Conservation (phyloP, 306 rosid species). For the Bauhinia variegata region DNA sequence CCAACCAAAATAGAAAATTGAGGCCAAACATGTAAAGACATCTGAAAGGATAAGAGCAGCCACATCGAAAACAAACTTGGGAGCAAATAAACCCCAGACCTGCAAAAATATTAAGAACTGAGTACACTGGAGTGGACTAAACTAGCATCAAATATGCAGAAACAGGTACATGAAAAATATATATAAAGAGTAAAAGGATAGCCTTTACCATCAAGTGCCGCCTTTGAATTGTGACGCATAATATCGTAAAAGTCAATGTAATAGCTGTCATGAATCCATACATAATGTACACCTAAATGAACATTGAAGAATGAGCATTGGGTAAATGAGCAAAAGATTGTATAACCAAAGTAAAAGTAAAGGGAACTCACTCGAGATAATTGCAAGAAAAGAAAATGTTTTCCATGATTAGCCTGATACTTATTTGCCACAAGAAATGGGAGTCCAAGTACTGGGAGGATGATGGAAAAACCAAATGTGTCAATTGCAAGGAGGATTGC, state of each 20-base stretch:
- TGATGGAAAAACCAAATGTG: constrained; percentile 87
- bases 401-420: constrained; percentile 44
- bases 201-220: constrained; percentile 90
- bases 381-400: constrained; percentile 45
- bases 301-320: constrained; percentile 23
- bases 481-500: constrained; percentile 85
- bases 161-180: neutral
- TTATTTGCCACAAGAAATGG: constrained; percentile 69
- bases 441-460: constrained; percentile 84
- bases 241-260: constrained; percentile 65
- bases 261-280: constrained; percentile 72
- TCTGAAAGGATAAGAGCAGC: constrained; percentile 74
- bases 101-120: constrained; percentile 40
- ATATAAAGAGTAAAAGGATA: neutral
- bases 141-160: constrained; percentile 18
- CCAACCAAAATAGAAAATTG: constrained; percentile 63
- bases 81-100: constrained; percentile 99
- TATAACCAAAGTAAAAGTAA: constrained; percentile 29
- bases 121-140: constrained; percentile 10
- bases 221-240: constrained; percentile 86
- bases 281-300: constrained; percentile 67
- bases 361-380: constrained; percentile 72
- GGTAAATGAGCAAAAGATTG: constrained; percentile 26
- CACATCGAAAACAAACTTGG: constrained; percentile 88
- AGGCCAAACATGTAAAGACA: constrained; percentile 68